Evolutionary conservation across 2,329 filamentous ascomycete genomes (phyloP), one percentile per base, ranked within the genome.

Genomic region (Apiospora saccharicola): DNA sequence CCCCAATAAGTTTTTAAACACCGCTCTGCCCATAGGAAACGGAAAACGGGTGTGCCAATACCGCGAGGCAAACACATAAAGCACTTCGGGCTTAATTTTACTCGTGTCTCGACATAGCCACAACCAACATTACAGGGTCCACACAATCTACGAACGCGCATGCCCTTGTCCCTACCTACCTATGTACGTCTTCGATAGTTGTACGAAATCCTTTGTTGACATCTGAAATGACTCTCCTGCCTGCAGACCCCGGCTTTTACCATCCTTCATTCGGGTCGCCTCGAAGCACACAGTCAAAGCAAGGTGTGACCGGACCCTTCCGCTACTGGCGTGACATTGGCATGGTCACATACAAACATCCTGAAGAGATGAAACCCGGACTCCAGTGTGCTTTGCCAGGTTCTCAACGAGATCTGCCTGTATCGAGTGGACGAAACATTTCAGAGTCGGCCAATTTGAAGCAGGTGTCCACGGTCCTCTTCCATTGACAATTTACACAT

Each of bases 31-130:
- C 22, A 12, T 12, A 19, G 51, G 30, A 64, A 64, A 64, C 34
- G 57, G 51, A 19, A 64, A 64, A 64, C 34, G 57, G 30, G 30
- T 34, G 57, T 34, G 51, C 53, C 34, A 41, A 64, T 41, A 37
- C 57, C n/a, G n/a, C 53, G 53, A 61, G 53, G 51, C 51, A 61
- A 16, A 61, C 22, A 64, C 57, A 64, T 24, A 41, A 26, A 64
- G 57, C 57, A 64, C 41, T 41, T 41, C 34, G 57, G 41, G 30
- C 57, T 64, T 34, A 64, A 64, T 64, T 64, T 64, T 64, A 64
- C 57, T 64, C 34, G 57, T 64, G 57, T 64, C 57, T 64, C 57
- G 57, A 64, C 57, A 64, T n/a, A 64, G 57, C 57, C 57, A 64
- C 57, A 64, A 34, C 57, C 57, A 64, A 41, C 57, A 64, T 64